Evolutionary conservation across 371 early-diverging fungal genomes (phyloP).

Genomic region (Syncephalis fuscata): DNA sequence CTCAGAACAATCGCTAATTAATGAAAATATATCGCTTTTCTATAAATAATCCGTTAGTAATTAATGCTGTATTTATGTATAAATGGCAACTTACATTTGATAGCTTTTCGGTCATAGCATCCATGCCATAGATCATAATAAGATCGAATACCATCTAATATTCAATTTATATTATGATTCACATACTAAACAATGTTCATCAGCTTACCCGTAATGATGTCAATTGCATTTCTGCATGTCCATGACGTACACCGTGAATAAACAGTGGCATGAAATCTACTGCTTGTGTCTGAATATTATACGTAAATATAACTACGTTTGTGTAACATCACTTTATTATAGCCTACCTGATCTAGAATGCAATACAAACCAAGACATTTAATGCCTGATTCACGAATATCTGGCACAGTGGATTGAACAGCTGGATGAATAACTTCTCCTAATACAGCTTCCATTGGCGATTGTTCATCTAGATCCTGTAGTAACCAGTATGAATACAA

Average conservation of each 20-base stretch:
- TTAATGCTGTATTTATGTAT: neutral
- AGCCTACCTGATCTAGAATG: slow-evolving; percentile 28
- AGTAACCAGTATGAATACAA: no score
- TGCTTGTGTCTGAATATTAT: slow-evolving; percentile 16
- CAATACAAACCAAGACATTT: slow-evolving; percentile 69
- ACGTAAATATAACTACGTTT: slow-evolving; percentile 2
- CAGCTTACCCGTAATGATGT: slow-evolving; percentile 24
- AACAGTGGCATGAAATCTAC: slow-evolving; percentile 25
- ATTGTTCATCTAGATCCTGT: slow-evolving; percentile 36
- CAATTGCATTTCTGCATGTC: slow-evolving; percentile 20
- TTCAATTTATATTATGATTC: neutral
- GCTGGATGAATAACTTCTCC: slow-evolving; percentile 67
- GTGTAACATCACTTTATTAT: slow-evolving; percentile 7
- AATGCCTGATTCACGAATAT: slow-evolving; percentile 53
- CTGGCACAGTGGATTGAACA: slow-evolving; percentile 42
- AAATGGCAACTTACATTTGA: slow-evolving; percentile 8
- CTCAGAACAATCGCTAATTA: slow-evolving; percentile 29
- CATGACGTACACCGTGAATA: slow-evolving; percentile 20
- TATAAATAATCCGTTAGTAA: slow-evolving; percentile 10
- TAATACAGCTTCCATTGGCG: slow-evolving; percentile 58
- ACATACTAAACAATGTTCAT: neutral
- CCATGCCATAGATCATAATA: slow-evolving; percentile 34
- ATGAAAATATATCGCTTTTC: slow-evolving; percentile 15
- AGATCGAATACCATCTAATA: slow-evolving; percentile 40
- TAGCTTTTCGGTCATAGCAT: slow-evolving; percentile 17